These are phyloP conservation scores for Primulina tabacum DNA, from an alignment of 257 asterid species.

Conservation along the genomic window DNA sequence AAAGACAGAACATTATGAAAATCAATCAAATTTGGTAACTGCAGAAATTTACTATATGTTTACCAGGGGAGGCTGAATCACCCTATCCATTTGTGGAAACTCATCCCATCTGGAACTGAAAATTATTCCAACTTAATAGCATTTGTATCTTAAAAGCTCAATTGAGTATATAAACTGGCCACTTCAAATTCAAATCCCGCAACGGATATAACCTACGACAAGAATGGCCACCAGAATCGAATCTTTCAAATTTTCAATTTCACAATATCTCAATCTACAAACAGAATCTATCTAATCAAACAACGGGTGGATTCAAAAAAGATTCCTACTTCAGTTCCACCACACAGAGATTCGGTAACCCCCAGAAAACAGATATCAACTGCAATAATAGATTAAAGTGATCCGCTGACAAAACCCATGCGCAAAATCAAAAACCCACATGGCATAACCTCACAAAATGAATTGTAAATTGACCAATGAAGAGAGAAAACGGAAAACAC, in stretches of 20 bases:
- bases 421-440: slow-evolving; percentile 29
- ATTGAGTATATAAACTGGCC: background rate
- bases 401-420: slow-evolving; percentile 21
- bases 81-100: slow-evolving; percentile 45
- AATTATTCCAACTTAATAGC: slow-evolving; percentile 16
- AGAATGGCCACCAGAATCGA: slow-evolving; percentile 15
- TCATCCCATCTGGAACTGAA: slow-evolving; percentile 22
- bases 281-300: slow-evolving; percentile 1
- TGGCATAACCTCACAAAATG: slow-evolving; percentile 20
- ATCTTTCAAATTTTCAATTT: slow-evolving; percentile 10
- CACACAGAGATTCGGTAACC: background rate
- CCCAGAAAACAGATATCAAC: slow-evolving; percentile 8
- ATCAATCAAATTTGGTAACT: background rate
- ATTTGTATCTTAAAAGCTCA: slow-evolving; percentile 24
- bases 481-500: slow-evolving; percentile 24
- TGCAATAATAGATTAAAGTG: background rate
- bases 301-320: background rate
- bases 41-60: slow-evolving; percentile 14
- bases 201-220: slow-evolving; percentile 7
- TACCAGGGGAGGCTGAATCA: slow-evolving; percentile 72
- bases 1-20: background rate
- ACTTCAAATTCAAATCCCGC: slow-evolving; percentile 22
- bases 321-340: background rate
- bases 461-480: slow-evolving; percentile 10
- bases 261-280: background rate